Evolutionary conservation across 495 filamentous ascomycete genomes (phyloP).

Genomic region (Pyrenopolyporus hunteri): DNA sequence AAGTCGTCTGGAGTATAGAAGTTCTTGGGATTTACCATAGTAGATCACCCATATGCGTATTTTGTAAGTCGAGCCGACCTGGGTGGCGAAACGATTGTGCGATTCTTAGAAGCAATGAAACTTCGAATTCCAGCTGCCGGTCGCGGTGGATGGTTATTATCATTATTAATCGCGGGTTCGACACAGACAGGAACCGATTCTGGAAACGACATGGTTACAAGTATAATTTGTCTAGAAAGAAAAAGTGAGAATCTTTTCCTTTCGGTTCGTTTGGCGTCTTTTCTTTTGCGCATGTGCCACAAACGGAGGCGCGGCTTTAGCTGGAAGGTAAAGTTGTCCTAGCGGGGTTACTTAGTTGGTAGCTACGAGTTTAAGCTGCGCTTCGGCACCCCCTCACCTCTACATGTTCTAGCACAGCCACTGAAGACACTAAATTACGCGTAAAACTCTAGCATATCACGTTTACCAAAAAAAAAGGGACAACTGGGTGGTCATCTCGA

Average conservation of each 20-base stretch:
- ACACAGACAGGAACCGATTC: neutral
- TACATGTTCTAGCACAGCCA: too few species aligned
- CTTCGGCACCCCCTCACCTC: too few species aligned
- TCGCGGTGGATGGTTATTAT: conserved; percentile 1
- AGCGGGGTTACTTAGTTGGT: too few species aligned
- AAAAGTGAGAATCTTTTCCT: conserved; percentile 16
- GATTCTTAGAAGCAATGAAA: conserved; percentile 4
- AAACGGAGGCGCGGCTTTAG: too few species aligned
- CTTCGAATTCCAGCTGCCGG: conserved; percentile 2
- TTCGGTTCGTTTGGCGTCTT: conserved; percentile 13
- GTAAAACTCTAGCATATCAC: neutral
- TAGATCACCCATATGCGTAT: conserved; percentile 28
- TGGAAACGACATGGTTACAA: neutral
- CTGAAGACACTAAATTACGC: conserved; percentile 6
- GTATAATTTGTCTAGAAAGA: neutral
- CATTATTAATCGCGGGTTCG: conserved; percentile 28
- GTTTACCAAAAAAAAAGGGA: neutral
- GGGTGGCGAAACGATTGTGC: conserved; percentile 9
- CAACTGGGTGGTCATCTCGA: neutral
- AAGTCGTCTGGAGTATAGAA: neutral
- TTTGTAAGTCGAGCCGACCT: conserved; percentile 11
- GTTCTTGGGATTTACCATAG: neutral
- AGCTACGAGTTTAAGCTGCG: too few species aligned
- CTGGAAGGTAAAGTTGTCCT: too few species aligned
- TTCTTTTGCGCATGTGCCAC: neutral